Base-by-base conservation (phyloP, 208 protist species). In the Leishmania arabica region DNA sequence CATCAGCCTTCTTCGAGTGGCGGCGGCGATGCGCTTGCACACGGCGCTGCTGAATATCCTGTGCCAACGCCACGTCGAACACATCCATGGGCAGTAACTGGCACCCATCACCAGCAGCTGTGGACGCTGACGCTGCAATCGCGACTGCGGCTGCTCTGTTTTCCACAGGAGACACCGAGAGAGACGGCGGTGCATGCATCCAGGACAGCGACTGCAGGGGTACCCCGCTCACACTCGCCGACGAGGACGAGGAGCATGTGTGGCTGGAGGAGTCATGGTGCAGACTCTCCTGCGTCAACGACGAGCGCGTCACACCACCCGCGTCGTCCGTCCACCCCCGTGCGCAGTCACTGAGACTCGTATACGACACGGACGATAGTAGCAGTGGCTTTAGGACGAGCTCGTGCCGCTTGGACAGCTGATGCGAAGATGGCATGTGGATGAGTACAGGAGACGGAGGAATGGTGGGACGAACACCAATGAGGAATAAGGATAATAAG, bases 231-330 rank as follows among this genome's bases (percentile, higher is more conserved):
- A 42, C 5, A 71, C 80, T 78, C 9, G 53, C 66, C 11, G 65
- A n/a, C 4, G 71, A 37, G 17, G 75, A 84, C 8, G 75, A 78
- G 31, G n/a, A 21, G 56, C 47, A 64, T 40, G 81, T 80, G 76
- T 42, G 81, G 51, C 75, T 71, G 34, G 45, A 71, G 6, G 75
- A 79, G 76, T 79, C 81, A 51, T 45, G 56, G 0, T 31, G 81
- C 27, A 37, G 49, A 45, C 81, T 84, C 21, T 72, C 75, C 53
- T 66, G 60, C 6, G 81, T 80, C 27, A 71, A 54, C 3, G 81
- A 84, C 13, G 81, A 84, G 66, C 76, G 81, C 4, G 81, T 84
- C 69, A 80, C 69, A 64, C 81, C 69, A 51, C 47, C 76, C 1
- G 69, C n/a, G 34, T 77, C 81, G 37, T 84, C 81, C 1, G 60